These are phyloP conservation scores for Phytophthora syringae DNA, from an alignment of 352 stramenopile species.

Conservation along the genomic window DNA sequence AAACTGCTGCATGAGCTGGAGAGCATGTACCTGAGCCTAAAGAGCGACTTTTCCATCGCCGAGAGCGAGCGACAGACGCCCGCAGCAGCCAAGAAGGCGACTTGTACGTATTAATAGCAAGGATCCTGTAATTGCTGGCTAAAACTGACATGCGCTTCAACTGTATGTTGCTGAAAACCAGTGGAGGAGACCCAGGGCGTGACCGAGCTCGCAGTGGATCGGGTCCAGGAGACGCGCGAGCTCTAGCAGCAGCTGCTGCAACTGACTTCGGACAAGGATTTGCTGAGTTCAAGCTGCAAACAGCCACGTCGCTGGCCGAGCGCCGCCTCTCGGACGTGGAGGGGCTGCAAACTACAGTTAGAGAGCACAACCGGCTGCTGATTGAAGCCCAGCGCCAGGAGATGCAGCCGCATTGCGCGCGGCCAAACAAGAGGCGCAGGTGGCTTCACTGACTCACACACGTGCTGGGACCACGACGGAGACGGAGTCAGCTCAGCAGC, in stretches of 20 bases:
- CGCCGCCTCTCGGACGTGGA: conserved; percentile 72
- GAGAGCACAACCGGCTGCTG: conserved; percentile 63
- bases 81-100: conserved; percentile 49
- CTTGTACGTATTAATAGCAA: conserved; percentile 40
- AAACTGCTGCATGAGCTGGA: conserved; percentile 84
- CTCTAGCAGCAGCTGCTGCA: conserved; percentile 52
- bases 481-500: conserved; percentile 53
- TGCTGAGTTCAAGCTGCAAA: conserved; percentile 60
- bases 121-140: conserved; percentile 7
- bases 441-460: conserved; percentile 58
- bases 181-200: conserved; percentile 42
- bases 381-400: conserved; percentile 65
- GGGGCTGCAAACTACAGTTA: conserved; percentile 56
- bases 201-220: conserved; percentile 27
- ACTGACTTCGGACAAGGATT: conserved; percentile 57
- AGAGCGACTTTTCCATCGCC: conserved; percentile 62
- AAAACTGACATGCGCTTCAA: conserved; percentile 17
- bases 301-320: conserved; percentile 54
- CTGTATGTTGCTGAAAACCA: conserved; percentile 5
- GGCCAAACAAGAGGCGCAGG: conserved; percentile 62
- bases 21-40: conserved; percentile 67
- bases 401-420: conserved; percentile 66
- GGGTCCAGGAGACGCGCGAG: conserved; percentile 35
- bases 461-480: conserved; percentile 61
- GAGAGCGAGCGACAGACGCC: conserved; percentile 65